Base-by-base conservation (phyloP, 2,329 filamentous ascomycete genomes). In the Pestalotiopsis sp. region DNA sequence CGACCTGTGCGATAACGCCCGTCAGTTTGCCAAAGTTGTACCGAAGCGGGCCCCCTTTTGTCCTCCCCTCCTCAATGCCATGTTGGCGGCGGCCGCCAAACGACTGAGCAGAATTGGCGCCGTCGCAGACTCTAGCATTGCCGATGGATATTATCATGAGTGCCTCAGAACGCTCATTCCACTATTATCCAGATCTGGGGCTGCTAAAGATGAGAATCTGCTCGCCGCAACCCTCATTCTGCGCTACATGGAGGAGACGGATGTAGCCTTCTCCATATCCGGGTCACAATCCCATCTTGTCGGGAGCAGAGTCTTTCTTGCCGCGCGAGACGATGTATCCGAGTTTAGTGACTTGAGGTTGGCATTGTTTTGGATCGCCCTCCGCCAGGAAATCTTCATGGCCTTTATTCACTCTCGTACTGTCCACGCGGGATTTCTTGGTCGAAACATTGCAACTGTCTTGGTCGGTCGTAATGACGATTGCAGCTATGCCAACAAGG, bases 51-150 rank as follows among this genome's bases (percentile, higher is more conserved):
- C 64, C 12, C 20, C 49, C 11, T 25, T 23, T 11, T 66, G 64
- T 36, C 27, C 64, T 12, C 64, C 64, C 6, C 49, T 66, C 17
- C 41, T 66, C 6, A 66, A 66, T 58, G 64, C 64, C 25, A 66
- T 66, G 23, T 31, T 66, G 17, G 64, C 64, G 11, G 49, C 49
- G 2, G 23, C 38, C n/a, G 64, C 64, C 45, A 58, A 58, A 31
- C 41, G 49, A 25, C 27, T 66, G 25, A 38, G 64, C 49, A 45
- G 64, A 20, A 58, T 58, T 5, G 27, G 27, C 17, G 31, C 31
- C 31, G 25, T 20, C 13, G 13, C 25, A 11, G 41, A 66, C 57
- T 20, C 20, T 14, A 20, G 20, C 23, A 27, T 36, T 25, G 41
- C 36, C 9, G 45, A 66, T 41, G 20, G 45, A 14, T 66, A 66